Evolutionary conservation across 257 asterid species (phyloP).

Genomic region (Eustoma russellianum): DNA sequence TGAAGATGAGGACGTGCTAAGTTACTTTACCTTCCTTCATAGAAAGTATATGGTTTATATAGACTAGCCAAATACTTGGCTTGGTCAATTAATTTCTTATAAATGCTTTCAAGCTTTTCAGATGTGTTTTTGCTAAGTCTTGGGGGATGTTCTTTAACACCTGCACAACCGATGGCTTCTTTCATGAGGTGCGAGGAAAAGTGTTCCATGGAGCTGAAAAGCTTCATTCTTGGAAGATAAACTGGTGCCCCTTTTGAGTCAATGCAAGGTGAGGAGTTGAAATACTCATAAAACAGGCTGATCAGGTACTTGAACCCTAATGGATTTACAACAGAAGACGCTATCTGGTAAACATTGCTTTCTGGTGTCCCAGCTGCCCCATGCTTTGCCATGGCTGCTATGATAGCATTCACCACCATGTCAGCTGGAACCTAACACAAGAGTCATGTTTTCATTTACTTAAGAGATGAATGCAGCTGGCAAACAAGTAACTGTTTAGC

Average conservation of each 20-base stretch:
- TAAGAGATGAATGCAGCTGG: too few species aligned
- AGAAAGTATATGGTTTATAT: constrained; percentile 83
- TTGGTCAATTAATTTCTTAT: constrained; percentile 82
- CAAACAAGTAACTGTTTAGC: too few species aligned
- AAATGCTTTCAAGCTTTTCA: constrained; percentile 47
- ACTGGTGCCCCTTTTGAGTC: constrained; percentile 67
- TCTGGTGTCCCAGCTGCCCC: constrained; percentile 51
- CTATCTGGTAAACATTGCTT: constrained; percentile 49
- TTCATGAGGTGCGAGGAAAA: constrained; percentile 71
- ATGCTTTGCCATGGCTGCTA: constrained; percentile 97
- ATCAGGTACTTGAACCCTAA: constrained; percentile 64
- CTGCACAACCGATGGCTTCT: constrained; percentile 48
- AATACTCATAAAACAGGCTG: constrained; percentile 57
- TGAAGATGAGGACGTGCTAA: background rate
- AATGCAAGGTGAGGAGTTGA: constrained; percentile 50
- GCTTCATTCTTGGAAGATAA: constrained; percentile 61
- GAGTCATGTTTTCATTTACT: background rate
- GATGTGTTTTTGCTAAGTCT: constrained; percentile 33
- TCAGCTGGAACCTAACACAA: constrained; percentile 81
- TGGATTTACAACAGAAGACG: constrained; percentile 87
- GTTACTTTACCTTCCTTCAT: constrained; percentile 63
- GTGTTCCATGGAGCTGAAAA: constrained; percentile 82
- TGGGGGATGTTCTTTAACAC: constrained; percentile 43
- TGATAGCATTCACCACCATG: constrained; percentile 88
- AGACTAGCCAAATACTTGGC: constrained; percentile 74